Conservation (phyloP, 1,139 yeast genomes). For the Kodamaea ohmeri region DNA sequence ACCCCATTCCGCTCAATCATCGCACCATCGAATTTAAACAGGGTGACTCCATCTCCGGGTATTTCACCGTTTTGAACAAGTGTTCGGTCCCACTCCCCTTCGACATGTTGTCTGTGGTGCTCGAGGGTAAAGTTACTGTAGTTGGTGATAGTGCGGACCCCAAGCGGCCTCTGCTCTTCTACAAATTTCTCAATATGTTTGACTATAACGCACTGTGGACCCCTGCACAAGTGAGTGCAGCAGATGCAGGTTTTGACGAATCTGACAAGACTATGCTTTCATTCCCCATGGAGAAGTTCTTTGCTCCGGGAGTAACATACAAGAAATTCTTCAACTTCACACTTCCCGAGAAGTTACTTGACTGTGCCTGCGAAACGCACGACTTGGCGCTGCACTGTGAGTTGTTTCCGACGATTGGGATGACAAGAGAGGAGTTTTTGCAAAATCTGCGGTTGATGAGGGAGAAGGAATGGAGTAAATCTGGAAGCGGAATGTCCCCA, state of each 20-base stretch:
- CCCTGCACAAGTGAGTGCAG: slow-evolving; percentile 14
- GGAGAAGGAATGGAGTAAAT: neutral
- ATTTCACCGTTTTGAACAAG: slow-evolving; percentile 44
- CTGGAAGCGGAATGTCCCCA: neutral
- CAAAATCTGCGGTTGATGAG: slow-evolving; percentile 22
- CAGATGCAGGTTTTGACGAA: slow-evolving; percentile 24
- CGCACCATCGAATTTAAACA: slow-evolving; percentile 19
- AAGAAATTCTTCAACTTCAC: slow-evolving; percentile 41
- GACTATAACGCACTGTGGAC: slow-evolving; percentile 28
- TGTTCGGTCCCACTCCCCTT: slow-evolving; percentile 43
- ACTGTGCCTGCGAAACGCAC: slow-evolving; percentile 34
- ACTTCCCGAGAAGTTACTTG: slow-evolving; percentile 36
- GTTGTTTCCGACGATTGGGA: slow-evolving; percentile 35
- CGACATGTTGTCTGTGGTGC: slow-evolving; percentile 56
- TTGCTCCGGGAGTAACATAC: slow-evolving; percentile 33
- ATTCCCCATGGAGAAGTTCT: slow-evolving; percentile 25
- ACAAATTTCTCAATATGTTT: slow-evolving; percentile 29
- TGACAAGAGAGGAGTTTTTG: slow-evolving; percentile 23
- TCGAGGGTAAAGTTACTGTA: slow-evolving; percentile 45
- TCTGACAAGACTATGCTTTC: slow-evolving; percentile 25
- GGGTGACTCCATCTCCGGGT: slow-evolving; percentile 45
- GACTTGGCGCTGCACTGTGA: slow-evolving; percentile 35
- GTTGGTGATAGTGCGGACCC: slow-evolving; percentile 14
- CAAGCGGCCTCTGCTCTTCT: slow-evolving; percentile 16
- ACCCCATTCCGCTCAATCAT: slow-evolving; percentile 18